Percentiles rank a stretch among this genome's conserved stretches.
Evolutionary conservation across 192 early-diverging fungal genomes (phyloP).

Genomic region (Umbelopsis sp.): DNA sequence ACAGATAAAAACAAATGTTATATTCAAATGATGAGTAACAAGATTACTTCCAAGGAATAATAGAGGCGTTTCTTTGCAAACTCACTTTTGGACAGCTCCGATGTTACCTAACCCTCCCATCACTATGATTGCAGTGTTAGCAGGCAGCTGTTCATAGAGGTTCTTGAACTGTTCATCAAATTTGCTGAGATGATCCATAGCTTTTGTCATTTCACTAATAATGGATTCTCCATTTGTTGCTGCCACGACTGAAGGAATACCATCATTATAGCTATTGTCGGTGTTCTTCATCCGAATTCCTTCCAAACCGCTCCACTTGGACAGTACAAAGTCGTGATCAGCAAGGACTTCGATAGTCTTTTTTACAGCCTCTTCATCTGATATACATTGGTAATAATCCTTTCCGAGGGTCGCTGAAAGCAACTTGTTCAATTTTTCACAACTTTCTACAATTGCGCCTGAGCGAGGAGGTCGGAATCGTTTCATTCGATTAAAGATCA

Average conservation of each 20-base stretch:
- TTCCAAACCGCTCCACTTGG: not conserved
- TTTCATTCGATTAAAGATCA: conserved; percentile 37
- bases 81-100: conserved; percentile 30
- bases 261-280: not conserved
- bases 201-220: not conserved
- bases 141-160: conserved; percentile 36
- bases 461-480: conserved; percentile 24
- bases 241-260: not conserved
- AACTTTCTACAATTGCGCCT: conserved; percentile 33
- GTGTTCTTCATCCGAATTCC: not conserved
- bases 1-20: not conserved
- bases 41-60: no score
- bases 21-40: no score
- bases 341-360: not conserved
- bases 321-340: conserved; percentile 16
- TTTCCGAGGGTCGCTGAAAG: conserved; percentile 25
- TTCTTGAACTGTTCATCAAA: conserved; percentile 37
- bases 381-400: conserved; percentile 26
- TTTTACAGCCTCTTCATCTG: conserved; percentile 26
- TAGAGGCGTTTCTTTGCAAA: not conserved
- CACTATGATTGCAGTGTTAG: conserved; percentile 38
- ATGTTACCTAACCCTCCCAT: conserved; percentile 44
- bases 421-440: conserved; percentile 23
- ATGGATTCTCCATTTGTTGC: not conserved
- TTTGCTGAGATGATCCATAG: conserved; percentile 21